Evolutionary conservation across 164 flowering plant species (phyloP).

Genomic region (Stephania cephalantha): DNA sequence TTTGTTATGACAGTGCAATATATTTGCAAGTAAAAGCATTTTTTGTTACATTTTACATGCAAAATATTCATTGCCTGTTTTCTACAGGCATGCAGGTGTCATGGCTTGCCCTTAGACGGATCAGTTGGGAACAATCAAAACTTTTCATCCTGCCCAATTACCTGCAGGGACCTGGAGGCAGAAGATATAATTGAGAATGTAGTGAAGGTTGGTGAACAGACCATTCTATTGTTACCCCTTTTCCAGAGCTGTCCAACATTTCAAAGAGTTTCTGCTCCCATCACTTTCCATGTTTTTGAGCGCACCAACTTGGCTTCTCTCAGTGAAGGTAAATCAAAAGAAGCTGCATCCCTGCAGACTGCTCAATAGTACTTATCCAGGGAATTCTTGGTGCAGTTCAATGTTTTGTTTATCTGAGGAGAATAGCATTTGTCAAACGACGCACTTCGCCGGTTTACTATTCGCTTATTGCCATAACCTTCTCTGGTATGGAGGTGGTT

Average conservation of each 20-base stretch:
- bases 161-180: slow-evolving; percentile 34
- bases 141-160: slow-evolving; percentile 42
- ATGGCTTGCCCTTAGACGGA: slow-evolving; percentile 48
- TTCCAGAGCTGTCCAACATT: slow-evolving; percentile 35
- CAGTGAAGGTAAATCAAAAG: slow-evolving; percentile 55
- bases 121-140: slow-evolving; percentile 16
- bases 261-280: slow-evolving; percentile 36
- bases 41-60: background rate
- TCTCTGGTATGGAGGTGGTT: background rate
- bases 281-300: slow-evolving; percentile 55
- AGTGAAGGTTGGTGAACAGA: slow-evolving; percentile 55
- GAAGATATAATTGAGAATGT: slow-evolving; percentile 49
- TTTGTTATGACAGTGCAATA: background rate
- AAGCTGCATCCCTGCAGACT: background rate
- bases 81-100: slow-evolving; percentile 69
- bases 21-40: background rate
- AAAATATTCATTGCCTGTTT: slow-evolving; percentile 2
- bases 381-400: background rate
- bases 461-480: background rate
- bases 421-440: background rate
- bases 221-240: slow-evolving; percentile 55
- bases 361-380: background rate
- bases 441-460: background rate
- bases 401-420: background rate
- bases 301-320: slow-evolving; percentile 62